These are phyloP conservation scores for Thielaviopsis musarum DNA, from an alignment of 2,329 filamentous ascomycete genomes.

Conservation along the genomic window DNA sequence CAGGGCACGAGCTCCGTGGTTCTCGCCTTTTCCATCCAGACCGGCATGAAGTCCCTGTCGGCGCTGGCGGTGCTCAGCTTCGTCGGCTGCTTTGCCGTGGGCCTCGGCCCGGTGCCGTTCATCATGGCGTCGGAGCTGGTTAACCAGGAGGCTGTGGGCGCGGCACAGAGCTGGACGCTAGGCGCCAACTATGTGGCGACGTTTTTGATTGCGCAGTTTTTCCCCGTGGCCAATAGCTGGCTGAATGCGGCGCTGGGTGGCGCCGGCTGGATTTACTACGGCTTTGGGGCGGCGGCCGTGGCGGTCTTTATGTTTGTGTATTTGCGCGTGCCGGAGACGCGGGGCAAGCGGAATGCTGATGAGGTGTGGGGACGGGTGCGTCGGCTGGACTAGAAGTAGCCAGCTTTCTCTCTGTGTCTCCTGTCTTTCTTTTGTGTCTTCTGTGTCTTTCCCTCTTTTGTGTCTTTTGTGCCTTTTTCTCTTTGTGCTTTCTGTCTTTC, in stretches of 20 bases:
- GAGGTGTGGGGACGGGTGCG: conserved; percentile 74
- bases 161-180: conserved; percentile 76
- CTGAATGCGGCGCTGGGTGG: conserved; percentile 48
- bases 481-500: background rate
- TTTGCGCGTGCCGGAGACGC: conserved; percentile 70
- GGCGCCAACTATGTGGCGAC: conserved; percentile 82
- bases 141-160: conserved; percentile 74
- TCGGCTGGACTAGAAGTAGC: conserved; percentile 27
- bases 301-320: conserved; percentile 56
- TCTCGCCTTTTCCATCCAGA: conserved; percentile 66
- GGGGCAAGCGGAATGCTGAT: conserved; percentile 64
- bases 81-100: conserved; percentile 77
- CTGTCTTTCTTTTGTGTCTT: background rate
- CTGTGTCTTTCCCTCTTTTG: background rate
- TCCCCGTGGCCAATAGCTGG: conserved; percentile 67
- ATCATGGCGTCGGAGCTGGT: conserved; percentile 87
- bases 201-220: conserved; percentile 86
- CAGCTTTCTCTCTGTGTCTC: background rate
- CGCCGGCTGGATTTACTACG: conserved; percentile 72
- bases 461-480: background rate
- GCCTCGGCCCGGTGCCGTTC: conserved; percentile 85
- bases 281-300: conserved; percentile 65
- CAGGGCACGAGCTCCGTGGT: conserved; percentile 67
- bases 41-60: conserved; percentile 55
- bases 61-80: conserved; percentile 71